Percentiles rank a stretch among this genome's conserved stretches.
phyloP scores from a whole-genome alignment of 139 green algal species.

The Dunaliella primolecta region DNA sequence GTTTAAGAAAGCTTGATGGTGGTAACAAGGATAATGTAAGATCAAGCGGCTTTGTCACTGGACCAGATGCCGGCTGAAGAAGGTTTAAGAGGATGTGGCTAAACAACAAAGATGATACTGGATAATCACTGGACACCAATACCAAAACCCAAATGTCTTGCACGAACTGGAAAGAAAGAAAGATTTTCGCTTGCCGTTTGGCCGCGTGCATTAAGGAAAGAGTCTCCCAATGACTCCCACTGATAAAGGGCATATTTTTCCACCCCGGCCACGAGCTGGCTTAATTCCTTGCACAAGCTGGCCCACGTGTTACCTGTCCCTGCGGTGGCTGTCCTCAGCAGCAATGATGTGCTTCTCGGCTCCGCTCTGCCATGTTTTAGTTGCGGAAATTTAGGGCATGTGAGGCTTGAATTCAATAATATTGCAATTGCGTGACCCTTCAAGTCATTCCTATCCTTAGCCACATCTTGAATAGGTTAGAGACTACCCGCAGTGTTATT shows the following conservation, averaged over 20 bases:
- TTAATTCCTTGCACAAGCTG: background rate
- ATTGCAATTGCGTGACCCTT: too few species aligned
- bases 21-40: too few species aligned
- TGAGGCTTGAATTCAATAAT: too few species aligned
- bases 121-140: too few species aligned
- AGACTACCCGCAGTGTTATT: background rate
- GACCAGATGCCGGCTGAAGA: too few species aligned
- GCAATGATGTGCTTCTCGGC: slow-evolving; percentile 31
- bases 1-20: too few species aligned
- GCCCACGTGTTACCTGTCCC: slow-evolving; percentile 52
- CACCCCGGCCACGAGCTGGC: background rate
- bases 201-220: background rate
- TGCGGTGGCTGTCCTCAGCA: slow-evolving; percentile 42
- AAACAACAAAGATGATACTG: too few species aligned
- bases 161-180: background rate
- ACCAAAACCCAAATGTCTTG: too few species aligned
- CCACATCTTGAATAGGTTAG: background rate
- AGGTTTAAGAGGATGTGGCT: too few species aligned
- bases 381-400: too few species aligned
- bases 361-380: background rate
- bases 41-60: too few species aligned
- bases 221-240: background rate
- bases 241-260: background rate
- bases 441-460: background rate
- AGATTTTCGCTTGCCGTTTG: background rate